Evolutionary conservation across 2,329 filamentous ascomycete species (phyloP).

Genomic region (Scorias spongiosa): DNA sequence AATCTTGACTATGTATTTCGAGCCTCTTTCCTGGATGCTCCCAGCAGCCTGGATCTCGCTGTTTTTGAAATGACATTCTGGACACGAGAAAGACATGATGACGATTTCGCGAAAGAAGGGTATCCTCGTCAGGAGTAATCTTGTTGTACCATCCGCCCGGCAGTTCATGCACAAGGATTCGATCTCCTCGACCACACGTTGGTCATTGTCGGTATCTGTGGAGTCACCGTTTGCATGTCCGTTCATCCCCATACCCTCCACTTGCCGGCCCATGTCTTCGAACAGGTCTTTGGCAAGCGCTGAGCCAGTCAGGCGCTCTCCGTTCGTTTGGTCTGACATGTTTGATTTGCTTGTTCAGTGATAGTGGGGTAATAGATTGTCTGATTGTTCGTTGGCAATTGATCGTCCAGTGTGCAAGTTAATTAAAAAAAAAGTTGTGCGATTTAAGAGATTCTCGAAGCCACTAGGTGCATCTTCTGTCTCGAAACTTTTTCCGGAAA

Average conservation of each 20-base stretch:
- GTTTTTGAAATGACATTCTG: slow-evolving; percentile 77
- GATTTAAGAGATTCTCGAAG: not conserved
- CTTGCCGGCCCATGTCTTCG: slow-evolving; percentile 36
- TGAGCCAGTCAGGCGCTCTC: slow-evolving; percentile 4
- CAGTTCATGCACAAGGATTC: slow-evolving; percentile 42
- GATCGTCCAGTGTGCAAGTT: not conserved
- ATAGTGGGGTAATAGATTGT: not conserved
- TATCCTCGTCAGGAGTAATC: slow-evolving; percentile 77
- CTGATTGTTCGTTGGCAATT: not conserved
- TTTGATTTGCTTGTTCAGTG: not conserved
- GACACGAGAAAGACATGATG: slow-evolving; percentile 90
- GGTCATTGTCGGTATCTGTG: slow-evolving; percentile 19
- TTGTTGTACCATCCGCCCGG: slow-evolving; percentile 53
- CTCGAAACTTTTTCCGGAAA: not conserved
- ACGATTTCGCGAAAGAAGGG: slow-evolving; percentile 97
- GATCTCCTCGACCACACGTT: slow-evolving; percentile 37
- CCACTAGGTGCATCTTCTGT: not conserved
- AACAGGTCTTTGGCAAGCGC: slow-evolving; percentile 32
- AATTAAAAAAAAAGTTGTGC: no score
- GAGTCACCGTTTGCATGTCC: slow-evolving; percentile 19
- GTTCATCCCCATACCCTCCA: slow-evolving; percentile 23
- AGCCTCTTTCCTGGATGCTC: slow-evolving; percentile 77
- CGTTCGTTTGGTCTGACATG: slow-evolving; percentile 5
- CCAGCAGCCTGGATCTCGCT: slow-evolving; percentile 89
- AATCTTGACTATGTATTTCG: slow-evolving; percentile 68